phyloP scores from a whole-genome alignment of 2,329 filamentous ascomycete species.

The Corinectria fuckeliana region DNA sequence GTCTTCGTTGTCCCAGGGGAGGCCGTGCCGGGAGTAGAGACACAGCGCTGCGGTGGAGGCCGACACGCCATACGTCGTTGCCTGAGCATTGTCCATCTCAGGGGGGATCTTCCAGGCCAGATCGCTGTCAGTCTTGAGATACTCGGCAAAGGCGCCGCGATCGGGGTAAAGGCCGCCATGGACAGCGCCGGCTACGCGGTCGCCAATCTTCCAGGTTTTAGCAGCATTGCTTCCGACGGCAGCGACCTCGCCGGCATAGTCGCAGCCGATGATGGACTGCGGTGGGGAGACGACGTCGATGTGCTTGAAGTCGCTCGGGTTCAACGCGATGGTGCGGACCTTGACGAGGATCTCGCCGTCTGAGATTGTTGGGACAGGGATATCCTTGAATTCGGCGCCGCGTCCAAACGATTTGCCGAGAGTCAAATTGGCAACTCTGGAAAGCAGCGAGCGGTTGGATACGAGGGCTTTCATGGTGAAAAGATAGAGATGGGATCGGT shows the following conservation, averaged over 20 bases:
- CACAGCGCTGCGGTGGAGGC: constrained; percentile 35
- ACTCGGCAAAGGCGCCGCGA: constrained; percentile 39
- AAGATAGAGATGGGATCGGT: neutral
- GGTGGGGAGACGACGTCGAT: constrained; percentile 1
- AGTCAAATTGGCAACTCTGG: neutral
- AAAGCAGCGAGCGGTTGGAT: neutral
- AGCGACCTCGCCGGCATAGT: neutral
- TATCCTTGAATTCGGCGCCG: neutral
- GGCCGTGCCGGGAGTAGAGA: constrained; percentile 31
- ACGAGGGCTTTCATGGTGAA: neutral
- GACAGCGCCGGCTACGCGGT: constrained; percentile 34
- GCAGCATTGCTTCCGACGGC: neutral
- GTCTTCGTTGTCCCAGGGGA: constrained; percentile 26
- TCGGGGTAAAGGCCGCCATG: constrained; percentile 34
- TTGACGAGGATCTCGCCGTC: constrained; percentile 6
- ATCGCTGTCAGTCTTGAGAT: constrained; percentile 30
- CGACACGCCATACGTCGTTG: constrained; percentile 35
- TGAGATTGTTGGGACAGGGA: neutral
- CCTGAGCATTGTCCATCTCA: constrained; percentile 27
- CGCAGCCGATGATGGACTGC: neutral
- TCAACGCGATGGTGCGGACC: constrained; percentile 1
- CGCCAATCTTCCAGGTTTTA: constrained; percentile 26
- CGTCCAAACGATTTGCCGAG: neutral
- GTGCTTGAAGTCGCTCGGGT: constrained; percentile 13
- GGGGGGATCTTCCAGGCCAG: constrained; percentile 36